These are phyloP conservation scores for Scheffersomyces coipomensis DNA, from an alignment of 805 yeast genomes.

Conservation along the genomic window DNA sequence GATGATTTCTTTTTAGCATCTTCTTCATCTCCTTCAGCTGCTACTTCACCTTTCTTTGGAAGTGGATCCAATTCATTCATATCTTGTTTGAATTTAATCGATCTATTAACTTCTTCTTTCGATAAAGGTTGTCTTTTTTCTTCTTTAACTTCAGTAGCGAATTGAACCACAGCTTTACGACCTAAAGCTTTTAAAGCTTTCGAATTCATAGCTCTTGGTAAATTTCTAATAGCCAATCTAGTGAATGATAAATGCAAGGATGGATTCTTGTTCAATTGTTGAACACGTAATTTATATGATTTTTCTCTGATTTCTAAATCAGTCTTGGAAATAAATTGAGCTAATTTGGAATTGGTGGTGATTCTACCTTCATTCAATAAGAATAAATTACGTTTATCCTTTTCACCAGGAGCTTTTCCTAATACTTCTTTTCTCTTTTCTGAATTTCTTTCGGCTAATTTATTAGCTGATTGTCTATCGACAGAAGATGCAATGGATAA, in stretches of 20 bases:
- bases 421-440: slow-evolving; percentile 67
- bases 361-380: slow-evolving; percentile 93
- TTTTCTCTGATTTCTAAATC: slow-evolving; percentile 88
- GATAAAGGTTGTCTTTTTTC: slow-evolving; percentile 78
- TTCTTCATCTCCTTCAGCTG: slow-evolving; percentile 11
- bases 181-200: slow-evolving; percentile 89
- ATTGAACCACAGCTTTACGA: slow-evolving; percentile 90
- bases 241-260: slow-evolving; percentile 90
- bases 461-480: slow-evolving; percentile 77
- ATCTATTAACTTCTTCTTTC: slow-evolving; percentile 83
- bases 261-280: slow-evolving; percentile 89
- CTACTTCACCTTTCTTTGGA: neutral
- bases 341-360: slow-evolving; percentile 74
- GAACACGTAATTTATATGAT: slow-evolving; percentile 80
- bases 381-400: slow-evolving; percentile 82
- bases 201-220: slow-evolving; percentile 89
- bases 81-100: slow-evolving; percentile 63
- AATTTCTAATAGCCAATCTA: slow-evolving; percentile 88
- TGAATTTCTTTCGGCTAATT: slow-evolving; percentile 70
- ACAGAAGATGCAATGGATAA: slow-evolving; percentile 82
- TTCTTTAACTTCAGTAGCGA: slow-evolving; percentile 84
- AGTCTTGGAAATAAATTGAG: slow-evolving; percentile 59
- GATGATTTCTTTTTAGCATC: slow-evolving; percentile 51
- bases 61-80: slow-evolving; percentile 10
- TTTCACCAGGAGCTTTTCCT: slow-evolving; percentile 78